Conservation (phyloP, 345 rosid genomes). For the Cardamine occulta region DNA sequence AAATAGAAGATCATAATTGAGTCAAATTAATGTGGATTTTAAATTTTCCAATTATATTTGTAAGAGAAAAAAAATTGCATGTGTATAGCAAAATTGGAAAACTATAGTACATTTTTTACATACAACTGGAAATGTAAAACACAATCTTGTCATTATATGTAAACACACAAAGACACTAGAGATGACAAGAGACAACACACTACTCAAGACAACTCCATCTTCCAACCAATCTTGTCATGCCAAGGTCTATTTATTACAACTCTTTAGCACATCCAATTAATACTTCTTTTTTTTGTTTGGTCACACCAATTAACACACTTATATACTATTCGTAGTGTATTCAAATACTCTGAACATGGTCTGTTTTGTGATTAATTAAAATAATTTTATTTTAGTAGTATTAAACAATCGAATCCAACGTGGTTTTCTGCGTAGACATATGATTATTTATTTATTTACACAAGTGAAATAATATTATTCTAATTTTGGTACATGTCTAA, state of each 20-base stretch:
- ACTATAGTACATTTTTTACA: background rate
- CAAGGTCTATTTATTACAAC: conserved; percentile 20
- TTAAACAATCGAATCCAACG: background rate
- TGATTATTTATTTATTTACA: background rate
- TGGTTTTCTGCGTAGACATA: background rate
- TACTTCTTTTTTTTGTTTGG: background rate
- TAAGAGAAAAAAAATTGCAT: background rate
- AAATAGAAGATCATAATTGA: background rate
- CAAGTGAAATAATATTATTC: background rate
- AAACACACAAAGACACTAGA: conserved; percentile 27
- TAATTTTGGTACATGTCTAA: background rate
- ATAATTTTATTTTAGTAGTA: background rate
- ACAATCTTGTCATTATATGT: background rate
- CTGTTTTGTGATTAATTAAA: conserved; percentile 9
- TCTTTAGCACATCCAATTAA: conserved; percentile 15
- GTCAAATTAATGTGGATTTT: background rate
- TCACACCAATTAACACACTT: background rate
- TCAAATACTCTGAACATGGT: conserved; percentile 21
- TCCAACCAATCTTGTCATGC: conserved; percentile 41
- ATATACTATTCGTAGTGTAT: background rate
- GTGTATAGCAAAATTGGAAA: background rate
- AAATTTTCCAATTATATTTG: background rate
- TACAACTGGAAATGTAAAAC: conserved; percentile 12
- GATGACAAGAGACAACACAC: conserved; percentile 40
- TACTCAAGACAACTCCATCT: conserved; percentile 44